Evolutionary conservation across 2,329 filamentous ascomycete species (phyloP).

Genomic region (Claviceps sp.): DNA sequence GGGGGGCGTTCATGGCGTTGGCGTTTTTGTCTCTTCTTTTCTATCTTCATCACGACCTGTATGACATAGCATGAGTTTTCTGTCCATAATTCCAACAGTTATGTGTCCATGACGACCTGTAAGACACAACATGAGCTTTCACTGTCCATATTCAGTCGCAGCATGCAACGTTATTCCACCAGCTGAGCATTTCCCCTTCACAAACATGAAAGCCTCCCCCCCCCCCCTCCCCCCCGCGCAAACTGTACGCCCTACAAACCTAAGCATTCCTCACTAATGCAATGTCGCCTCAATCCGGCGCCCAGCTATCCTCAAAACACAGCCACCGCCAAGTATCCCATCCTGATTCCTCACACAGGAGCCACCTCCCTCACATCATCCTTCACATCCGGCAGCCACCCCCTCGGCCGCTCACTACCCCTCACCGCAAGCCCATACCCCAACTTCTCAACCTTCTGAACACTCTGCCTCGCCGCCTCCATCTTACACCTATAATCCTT

Average conservation of each 20-base stretch:
- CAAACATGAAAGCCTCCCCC: background rate
- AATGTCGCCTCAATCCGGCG: no score
- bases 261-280: no score
- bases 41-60: background rate
- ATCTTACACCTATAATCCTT: slow-evolving; percentile 62
- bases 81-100: no score
- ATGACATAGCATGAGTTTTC: background rate
- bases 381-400: slow-evolving; percentile 73
- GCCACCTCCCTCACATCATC: slow-evolving; percentile 20
- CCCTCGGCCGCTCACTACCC: slow-evolving; percentile 76
- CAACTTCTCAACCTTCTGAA: slow-evolving; percentile 85
- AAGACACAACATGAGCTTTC: no score
- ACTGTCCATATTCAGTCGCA: no score
- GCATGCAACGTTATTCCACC: no score
- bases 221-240: no score
- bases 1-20: no score
- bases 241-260: no score
- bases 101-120: no score
- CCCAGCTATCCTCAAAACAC: no score
- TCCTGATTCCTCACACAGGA: slow-evolving; percentile 11
- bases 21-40: no score
- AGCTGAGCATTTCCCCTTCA: background rate
- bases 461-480: slow-evolving; percentile 72
- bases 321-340: background rate
- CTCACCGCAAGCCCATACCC: slow-evolving; percentile 80